Evolutionary conservation across 352 stramenopile species (phyloP).

Genomic region (Pythium aristosporum): DNA sequence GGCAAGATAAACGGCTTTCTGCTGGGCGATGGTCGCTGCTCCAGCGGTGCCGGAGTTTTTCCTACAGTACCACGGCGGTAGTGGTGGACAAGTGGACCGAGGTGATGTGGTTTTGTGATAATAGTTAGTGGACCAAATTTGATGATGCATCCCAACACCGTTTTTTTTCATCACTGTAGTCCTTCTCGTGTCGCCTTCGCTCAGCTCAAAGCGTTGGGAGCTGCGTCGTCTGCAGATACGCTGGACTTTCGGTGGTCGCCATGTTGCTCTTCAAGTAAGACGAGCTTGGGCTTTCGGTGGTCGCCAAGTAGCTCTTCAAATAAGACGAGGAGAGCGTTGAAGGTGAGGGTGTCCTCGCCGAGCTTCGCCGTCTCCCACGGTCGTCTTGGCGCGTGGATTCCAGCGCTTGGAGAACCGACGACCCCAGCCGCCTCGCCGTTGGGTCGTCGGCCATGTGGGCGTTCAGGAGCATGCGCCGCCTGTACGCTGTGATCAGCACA

Average conservation of each 20-base stretch:
- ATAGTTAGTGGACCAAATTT: slow-evolving; percentile 31
- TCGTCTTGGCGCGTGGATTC: slow-evolving; percentile 47
- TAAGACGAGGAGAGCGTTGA: slow-evolving; percentile 2
- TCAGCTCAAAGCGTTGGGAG: slow-evolving; percentile 11
- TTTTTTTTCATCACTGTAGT: background rate
- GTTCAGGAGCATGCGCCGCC: slow-evolving; percentile 77
- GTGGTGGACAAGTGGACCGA: slow-evolving; percentile 5
- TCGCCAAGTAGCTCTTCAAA: slow-evolving; percentile 24
- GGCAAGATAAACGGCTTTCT: background rate
- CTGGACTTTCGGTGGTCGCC: background rate
- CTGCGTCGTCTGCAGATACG: background rate
- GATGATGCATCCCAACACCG: slow-evolving; percentile 20
- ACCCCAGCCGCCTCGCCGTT: slow-evolving; percentile 36
- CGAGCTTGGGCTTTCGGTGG: background rate
- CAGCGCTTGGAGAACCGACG: slow-evolving; percentile 62
- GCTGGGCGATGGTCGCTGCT: background rate
- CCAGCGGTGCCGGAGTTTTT: background rate
- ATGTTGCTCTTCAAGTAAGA: slow-evolving; percentile 24
- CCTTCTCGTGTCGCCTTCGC: background rate
- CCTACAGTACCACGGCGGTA: background rate
- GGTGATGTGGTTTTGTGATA: slow-evolving; percentile 27
- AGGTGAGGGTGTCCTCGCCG: background rate
- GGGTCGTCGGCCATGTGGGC: slow-evolving; percentile 78
- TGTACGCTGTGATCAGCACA: slow-evolving; percentile 76
- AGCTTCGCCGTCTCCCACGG: background rate